A percentile compares a stretch with the other conserved stretches of the same genome.
phyloP scores from a whole-genome alignment of 1,284 basidiomycete species.

The Malassezia nana region DNA sequence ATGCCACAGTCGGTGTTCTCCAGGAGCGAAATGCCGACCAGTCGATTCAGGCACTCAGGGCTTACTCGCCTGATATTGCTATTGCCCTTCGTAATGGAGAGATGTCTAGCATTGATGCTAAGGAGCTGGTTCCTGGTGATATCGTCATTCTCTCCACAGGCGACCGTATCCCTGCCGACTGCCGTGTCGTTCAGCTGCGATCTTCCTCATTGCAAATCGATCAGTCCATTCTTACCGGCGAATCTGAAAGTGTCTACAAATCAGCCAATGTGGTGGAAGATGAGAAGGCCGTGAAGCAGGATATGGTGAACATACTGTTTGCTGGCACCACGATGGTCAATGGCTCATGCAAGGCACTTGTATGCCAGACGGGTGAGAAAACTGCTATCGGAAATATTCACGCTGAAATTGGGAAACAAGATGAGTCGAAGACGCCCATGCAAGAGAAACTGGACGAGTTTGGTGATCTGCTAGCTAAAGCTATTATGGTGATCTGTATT shows the following conservation, averaged over 20 bases:
- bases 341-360: conserved; percentile 38
- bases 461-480: conserved; percentile 44
- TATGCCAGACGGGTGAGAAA: conserved; percentile 32
- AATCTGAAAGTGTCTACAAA: conserved; percentile 45
- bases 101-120: conserved; percentile 26
- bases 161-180: conserved; percentile 46
- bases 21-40: conserved; percentile 47
- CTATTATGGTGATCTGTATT: conserved; percentile 46
- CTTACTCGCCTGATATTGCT: conserved; percentile 43
- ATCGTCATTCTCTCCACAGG: conserved; percentile 42
- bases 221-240: conserved; percentile 47
- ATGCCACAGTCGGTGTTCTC: conserved; percentile 46
- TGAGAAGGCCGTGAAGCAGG: conserved; percentile 42
- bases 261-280: conserved; percentile 27
- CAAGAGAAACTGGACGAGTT: conserved; percentile 48
- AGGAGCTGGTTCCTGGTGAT: conserved; percentile 43
- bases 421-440: conserved; percentile 43
- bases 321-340: conserved; percentile 42
- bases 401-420: conserved; percentile 39
- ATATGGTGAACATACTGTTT: conserved; percentile 47
- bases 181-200: conserved; percentile 39
- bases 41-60: conserved; percentile 45
- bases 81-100: conserved; percentile 34
- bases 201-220: conserved; percentile 41
- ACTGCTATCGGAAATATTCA: conserved; percentile 47